Base-by-base conservation (phyloP, 805 yeast species). In the Grigorovia yakushimaensis region DNA sequence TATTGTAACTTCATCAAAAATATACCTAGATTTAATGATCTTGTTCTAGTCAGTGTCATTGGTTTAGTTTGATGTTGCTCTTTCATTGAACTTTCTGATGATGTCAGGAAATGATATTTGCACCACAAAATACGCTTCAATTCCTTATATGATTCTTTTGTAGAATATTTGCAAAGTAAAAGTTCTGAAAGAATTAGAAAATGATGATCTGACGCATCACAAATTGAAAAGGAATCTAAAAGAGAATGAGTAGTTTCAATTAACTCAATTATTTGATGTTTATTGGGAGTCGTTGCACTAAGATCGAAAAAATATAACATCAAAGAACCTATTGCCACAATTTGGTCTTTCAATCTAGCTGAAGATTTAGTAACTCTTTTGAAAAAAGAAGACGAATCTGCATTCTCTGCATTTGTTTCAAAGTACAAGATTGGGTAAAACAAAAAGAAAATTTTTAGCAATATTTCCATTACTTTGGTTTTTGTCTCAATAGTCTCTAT, bases 41-140 rank as follows among this genome's bases (percentile, higher is more conserved):
- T 60, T 1, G 47, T 47, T 33, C 60, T 55, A 10, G 65, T 66
- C 58, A 83, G 66, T 7, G 61, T 60, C 1, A 53, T 55, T 0
- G 74, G 65, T 5, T 61, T 61, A 0, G 82, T 70, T 3, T 67
- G 72, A 57, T 91, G 98, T 51, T 87, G 84, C 39, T 70, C 74
- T 0, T 93, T 87, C 2, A 71, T 70, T 51, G 78, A 79, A 17
- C 71, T 70, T 13, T 82, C 87, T 10, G 78, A 70, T 1, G 81
- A 68, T 3, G 88, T 68, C 2, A 70, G 65, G 44, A 86, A 72
- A 41, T 88, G 94, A 56, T 82, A 88, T 9, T 84, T 73, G 60
- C 98, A 93, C 51, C 79, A 73, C 20, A 93, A 65, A 33, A 87
- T 73, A 57, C 91, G 98, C 8, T 87, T 73, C 42, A 91, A 61